Conservation (phyloP, 1,139 yeast genomes). For the Candida sanyaensis region DNA sequence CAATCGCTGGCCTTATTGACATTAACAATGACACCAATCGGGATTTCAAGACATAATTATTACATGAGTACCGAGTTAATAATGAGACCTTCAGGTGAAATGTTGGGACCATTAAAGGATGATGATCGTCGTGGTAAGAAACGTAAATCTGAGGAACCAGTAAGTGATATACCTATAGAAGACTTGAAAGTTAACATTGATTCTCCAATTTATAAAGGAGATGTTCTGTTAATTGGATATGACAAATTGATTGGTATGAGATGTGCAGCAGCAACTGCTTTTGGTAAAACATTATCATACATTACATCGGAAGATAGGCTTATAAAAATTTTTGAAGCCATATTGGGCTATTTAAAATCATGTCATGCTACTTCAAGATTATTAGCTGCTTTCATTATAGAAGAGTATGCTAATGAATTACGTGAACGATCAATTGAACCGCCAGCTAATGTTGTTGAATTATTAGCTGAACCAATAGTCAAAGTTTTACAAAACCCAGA, state of each 20-base stretch:
- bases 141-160: slow-evolving; percentile 32
- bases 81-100: slow-evolving; percentile 77
- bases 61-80: slow-evolving; percentile 76
- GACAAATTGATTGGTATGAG: slow-evolving; percentile 77
- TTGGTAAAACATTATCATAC: slow-evolving; percentile 69
- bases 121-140: slow-evolving; percentile 30
- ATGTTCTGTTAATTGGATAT: slow-evolving; percentile 79
- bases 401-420: slow-evolving; percentile 62
- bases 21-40: slow-evolving; percentile 89
- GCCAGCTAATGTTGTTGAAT: slow-evolving; percentile 16
- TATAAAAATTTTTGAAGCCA: slow-evolving; percentile 36
- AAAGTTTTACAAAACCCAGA: slow-evolving; percentile 45
- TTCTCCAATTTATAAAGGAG: slow-evolving; percentile 90
- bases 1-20: slow-evolving; percentile 63
- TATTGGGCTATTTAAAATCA: slow-evolving; percentile 49
- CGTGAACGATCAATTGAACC: slow-evolving; percentile 18
- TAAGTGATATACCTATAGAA: slow-evolving; percentile 53
- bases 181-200: slow-evolving; percentile 81
- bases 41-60: slow-evolving; percentile 86
- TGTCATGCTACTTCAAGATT: slow-evolving; percentile 82
- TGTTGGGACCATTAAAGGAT: slow-evolving; percentile 32
- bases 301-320: slow-evolving; percentile 44
- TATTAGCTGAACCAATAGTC: slow-evolving; percentile 32
- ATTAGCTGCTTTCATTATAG: slow-evolving; percentile 66
- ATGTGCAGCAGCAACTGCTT: slow-evolving; percentile 72